Percentiles rank a stretch among this genome's conserved stretches.
Evolutionary conservation across 1,139 yeast genomes (phyloP).

Genomic region (Taphrina flavorubra): DNA sequence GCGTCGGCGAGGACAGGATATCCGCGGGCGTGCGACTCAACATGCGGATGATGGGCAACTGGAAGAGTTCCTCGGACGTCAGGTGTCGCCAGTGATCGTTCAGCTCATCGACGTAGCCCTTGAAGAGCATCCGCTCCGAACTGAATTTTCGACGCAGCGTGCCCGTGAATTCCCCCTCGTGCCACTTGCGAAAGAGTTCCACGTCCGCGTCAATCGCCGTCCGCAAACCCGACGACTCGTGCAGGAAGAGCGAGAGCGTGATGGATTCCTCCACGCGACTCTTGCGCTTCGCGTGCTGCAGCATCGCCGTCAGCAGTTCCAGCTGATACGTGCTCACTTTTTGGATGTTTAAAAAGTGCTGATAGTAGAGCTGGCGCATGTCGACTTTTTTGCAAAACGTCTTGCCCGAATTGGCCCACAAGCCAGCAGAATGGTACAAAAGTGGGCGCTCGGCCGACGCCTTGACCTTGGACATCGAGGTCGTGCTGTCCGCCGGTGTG

Average conservation of each 20-base stretch:
- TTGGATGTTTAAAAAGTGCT: constrained; percentile 28
- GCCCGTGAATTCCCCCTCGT: constrained; percentile 27
- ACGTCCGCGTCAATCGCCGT: constrained; percentile 25
- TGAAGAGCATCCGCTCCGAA: constrained; percentile 32
- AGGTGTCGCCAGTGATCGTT: constrained; percentile 27
- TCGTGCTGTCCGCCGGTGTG: constrained; percentile 24
- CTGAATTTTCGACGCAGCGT: constrained; percentile 9
- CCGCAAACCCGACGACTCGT: constrained; percentile 27
- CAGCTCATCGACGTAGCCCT: constrained; percentile 30
- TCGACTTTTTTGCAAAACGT: constrained; percentile 22
- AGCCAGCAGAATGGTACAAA: constrained; percentile 20
- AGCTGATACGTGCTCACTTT: constrained; percentile 26
- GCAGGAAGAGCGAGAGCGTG: constrained; percentile 24
- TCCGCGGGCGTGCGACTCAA: constrained; percentile 26
- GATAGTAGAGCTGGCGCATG: constrained; percentile 32
- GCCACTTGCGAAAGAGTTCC: constrained; percentile 26
- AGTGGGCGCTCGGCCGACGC: constrained; percentile 10
- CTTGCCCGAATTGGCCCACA: constrained; percentile 24
- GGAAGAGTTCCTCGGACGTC: constrained; percentile 28
- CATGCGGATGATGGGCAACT: constrained; percentile 26
- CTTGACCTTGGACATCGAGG: constrained; percentile 5
- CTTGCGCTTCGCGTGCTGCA: constrained; percentile 20
- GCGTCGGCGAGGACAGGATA: constrained; percentile 9
- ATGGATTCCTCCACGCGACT: constrained; percentile 29
- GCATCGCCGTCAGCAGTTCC: constrained; percentile 11